Conservation (phyloP, 1,139 yeast genomes). For the Pichia sorboxylosa region DNA sequence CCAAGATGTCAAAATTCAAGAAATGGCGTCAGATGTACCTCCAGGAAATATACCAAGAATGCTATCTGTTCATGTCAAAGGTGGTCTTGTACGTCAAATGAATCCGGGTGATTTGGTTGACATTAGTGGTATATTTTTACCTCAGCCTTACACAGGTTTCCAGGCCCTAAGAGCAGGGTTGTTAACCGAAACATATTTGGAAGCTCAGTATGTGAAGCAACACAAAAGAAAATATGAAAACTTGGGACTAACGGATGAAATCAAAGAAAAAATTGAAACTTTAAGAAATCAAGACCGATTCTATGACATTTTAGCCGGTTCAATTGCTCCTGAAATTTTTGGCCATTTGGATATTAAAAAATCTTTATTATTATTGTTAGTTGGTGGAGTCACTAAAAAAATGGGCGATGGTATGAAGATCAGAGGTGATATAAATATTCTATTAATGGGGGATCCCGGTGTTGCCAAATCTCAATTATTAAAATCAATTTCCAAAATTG, state of each 20-base stretch:
- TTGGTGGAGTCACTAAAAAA: conserved; percentile 93
- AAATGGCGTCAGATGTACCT: conserved; percentile 91
- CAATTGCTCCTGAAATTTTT: conserved; percentile 95
- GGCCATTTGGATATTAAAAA: conserved; percentile 93
- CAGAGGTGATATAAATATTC: conserved; percentile 93
- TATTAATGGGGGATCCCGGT: conserved; percentile 99
- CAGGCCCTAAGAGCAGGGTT: conserved; percentile 86
- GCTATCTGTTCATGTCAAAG: conserved; percentile 74
- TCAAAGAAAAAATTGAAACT: conserved; percentile 41
- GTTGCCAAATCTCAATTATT: conserved; percentile 96
- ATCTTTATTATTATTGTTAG: conserved; percentile 68
- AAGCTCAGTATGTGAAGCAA: conserved; percentile 75
- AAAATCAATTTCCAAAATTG: conserved; percentile 82
- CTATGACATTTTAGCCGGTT: conserved; percentile 69
- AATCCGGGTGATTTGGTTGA: conserved; percentile 95
- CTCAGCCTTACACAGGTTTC: conserved; percentile 92
- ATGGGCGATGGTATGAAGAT: conserved; percentile 95
- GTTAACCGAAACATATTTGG: conserved; percentile 85
- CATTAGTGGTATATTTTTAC: conserved; percentile 83
- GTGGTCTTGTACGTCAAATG: conserved; percentile 75
- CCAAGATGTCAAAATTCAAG: conserved; percentile 93
- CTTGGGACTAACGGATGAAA: conserved; percentile 45
- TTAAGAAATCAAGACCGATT: conserved; percentile 53
- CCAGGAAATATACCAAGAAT: conserved; percentile 95
- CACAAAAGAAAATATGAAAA: conserved; percentile 82